Conservation (phyloP, 805 yeast genomes). For the Metschnikowia koreensis region DNA sequence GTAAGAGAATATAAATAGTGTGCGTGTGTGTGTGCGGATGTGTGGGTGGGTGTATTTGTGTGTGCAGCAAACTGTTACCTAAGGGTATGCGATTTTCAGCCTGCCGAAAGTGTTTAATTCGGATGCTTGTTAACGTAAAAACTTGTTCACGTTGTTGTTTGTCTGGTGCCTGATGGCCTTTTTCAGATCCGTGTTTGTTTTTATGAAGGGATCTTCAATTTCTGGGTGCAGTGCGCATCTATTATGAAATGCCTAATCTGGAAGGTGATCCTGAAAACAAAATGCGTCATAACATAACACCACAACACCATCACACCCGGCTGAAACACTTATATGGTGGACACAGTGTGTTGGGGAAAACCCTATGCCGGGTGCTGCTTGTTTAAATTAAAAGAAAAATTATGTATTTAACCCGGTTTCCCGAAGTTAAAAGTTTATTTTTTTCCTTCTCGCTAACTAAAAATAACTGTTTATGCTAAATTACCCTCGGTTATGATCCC, state of each 20-base stretch:
- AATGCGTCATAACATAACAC: background rate
- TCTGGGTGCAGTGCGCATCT: conserved; percentile 11
- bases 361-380: too few species aligned
- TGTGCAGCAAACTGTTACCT: background rate
- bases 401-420: too few species aligned
- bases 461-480: too few species aligned
- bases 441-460: too few species aligned
- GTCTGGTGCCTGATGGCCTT: background rate
- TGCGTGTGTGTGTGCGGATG: background rate
- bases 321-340: conserved; percentile 1
- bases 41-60: background rate
- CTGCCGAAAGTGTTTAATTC: too few species aligned
- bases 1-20: background rate
- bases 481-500: background rate
- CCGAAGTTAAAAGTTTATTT: too few species aligned
- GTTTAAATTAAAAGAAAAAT: too few species aligned
- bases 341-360: too few species aligned
- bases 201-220: conserved; percentile 1
- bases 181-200: conserved; percentile 10
- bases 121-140: background rate
- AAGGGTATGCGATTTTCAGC: too few species aligned
- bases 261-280: conserved; percentile 1
- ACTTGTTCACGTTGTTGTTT: background rate
- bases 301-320: too few species aligned
- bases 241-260: conserved; percentile 9